Evolutionary conservation across 495 filamentous ascomycete species (phyloP), one percentile per base, ranked within the genome.

Genomic region (Xylaria intraflava): DNA sequence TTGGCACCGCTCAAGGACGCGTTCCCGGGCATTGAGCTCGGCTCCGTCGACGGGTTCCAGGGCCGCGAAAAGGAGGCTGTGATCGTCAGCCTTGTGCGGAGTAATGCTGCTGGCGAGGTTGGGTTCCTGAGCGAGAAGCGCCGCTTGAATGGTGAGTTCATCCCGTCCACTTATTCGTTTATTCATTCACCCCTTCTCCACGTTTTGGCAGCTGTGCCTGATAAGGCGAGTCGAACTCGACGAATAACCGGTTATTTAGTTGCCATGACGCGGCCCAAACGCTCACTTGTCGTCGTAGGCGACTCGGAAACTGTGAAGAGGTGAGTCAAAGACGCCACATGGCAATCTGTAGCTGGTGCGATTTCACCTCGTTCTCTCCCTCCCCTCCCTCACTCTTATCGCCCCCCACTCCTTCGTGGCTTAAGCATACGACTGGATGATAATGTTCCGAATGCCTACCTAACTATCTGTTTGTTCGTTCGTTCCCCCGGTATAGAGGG

Each of bases 11-110:
- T 98, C 16, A 89, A 91, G 52, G 87, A 91, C 47, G 73, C 74
- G 39, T 95, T 87, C 57, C 85, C 85, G 0, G 90, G 83, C 3
- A 81, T 99, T 12, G 93, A 99, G 66, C 71, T 97, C 16, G 93
- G 93, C 23, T 95, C 87, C 59, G 89, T 99, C 2, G 93, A 99
- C 70, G 91, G 90, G 6, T 99, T 99, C 66, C 93, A 99, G 66
- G 93, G 93, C 33, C 79, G 93, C 11, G 93, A 99, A 71, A 98
- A 99, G 69, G 93, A 99, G 66, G 93, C 87, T 2, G 86, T 99
- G 33, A 81, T 99, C 29, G 83, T 99, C 16, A 90, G 83, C 65
- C 75, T 96, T 20, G 93, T 99, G 33, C 77, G 93, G 57, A 96
- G 90, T 69, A 97, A 97, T 70, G 59, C 79, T 17, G 82, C 87